Evolutionary conservation across 208 protist genomes (phyloP).

Genomic region (Trypanosoma mega): DNA sequence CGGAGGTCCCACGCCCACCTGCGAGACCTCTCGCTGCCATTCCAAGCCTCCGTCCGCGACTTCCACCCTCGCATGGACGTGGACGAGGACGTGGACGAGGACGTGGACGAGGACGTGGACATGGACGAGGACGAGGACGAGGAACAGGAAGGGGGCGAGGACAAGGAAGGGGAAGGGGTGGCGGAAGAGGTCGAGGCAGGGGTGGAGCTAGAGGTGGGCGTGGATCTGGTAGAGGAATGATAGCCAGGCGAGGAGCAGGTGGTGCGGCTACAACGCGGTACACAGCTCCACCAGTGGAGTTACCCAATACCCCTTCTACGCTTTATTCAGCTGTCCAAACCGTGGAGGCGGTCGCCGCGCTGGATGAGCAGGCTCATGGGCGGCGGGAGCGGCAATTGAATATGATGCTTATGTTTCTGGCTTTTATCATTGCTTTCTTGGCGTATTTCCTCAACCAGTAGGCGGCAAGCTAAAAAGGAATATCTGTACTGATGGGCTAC

Average conservation of each 20-base stretch:
- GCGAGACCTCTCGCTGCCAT: constrained; percentile 48
- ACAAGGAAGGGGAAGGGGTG: constrained; percentile 25
- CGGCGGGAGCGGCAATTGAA: constrained; percentile 26
- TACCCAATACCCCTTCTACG: too few relatives aligned
- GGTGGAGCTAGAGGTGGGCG: constrained; percentile 12
- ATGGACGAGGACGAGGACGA: constrained; percentile 5
- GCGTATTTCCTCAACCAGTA: constrained; percentile 21
- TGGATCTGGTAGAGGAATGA: constrained; percentile 4
- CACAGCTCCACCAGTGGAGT: not conserved
- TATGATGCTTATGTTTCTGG: constrained; percentile 38
- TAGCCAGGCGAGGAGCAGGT: not conserved
- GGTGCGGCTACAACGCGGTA: not conserved
- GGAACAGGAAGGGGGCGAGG: not conserved
- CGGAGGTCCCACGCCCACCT: constrained; percentile 54
- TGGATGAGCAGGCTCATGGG: constrained; percentile 14
- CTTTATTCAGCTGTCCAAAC: too few relatives aligned
- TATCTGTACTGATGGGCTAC: too few relatives aligned
- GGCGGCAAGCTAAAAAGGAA: not conserved
- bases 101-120: constrained; percentile 14
- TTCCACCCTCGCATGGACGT: constrained; percentile 28
- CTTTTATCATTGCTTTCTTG: constrained; percentile 14
- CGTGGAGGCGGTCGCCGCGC: constrained; percentile 6
- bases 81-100: not conserved
- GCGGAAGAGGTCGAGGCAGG: constrained; percentile 23
- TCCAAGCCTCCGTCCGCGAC: constrained; percentile 51